These are phyloP conservation scores for Peronosclerospora sorghi DNA, from an alignment of 352 stramenopile species.

Conservation along the genomic window DNA sequence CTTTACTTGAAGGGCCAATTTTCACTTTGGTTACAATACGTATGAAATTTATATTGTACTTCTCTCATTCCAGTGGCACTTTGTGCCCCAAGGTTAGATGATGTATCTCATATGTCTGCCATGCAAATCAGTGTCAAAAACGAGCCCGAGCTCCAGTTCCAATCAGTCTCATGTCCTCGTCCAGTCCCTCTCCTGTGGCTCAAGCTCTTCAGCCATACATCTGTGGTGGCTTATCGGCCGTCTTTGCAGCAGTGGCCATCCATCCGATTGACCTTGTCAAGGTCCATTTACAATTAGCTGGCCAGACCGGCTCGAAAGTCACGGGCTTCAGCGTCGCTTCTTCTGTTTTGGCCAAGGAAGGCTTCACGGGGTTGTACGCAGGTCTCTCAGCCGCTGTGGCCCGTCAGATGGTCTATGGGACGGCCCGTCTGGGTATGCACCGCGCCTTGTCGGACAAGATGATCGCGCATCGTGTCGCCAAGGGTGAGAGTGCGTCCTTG, in stretches of 20 bases:
- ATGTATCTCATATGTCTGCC: too few relatives aligned
- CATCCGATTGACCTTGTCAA: constrained; percentile 89
- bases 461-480: constrained; percentile 52
- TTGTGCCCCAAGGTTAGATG: too few relatives aligned
- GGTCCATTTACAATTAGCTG: constrained; percentile 81
- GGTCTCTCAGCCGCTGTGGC: constrained; percentile 71
- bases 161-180: too few relatives aligned
- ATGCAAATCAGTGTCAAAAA: too few relatives aligned
- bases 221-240: constrained; percentile 58
- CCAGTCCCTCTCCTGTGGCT: constrained; percentile 49
- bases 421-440: constrained; percentile 76
- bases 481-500: constrained; percentile 55
- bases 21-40: too few relatives aligned
- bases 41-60: too few relatives aligned
- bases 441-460: constrained; percentile 74
- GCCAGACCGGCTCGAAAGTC: constrained; percentile 68
- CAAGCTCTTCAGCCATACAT: constrained; percentile 62
- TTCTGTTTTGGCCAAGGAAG: constrained; percentile 72
- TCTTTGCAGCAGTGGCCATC: constrained; percentile 73
- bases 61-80: too few relatives aligned
- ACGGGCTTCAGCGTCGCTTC: constrained; percentile 63
- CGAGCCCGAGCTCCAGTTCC: too few relatives aligned
- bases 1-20: too few relatives aligned
- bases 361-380: constrained; percentile 73
- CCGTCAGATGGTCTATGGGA: constrained; percentile 82